Percentiles rank a stretch among this genome's conserved stretches.
Conservation (phyloP, 345 rosid species). For the Citrus glauca region DNA sequence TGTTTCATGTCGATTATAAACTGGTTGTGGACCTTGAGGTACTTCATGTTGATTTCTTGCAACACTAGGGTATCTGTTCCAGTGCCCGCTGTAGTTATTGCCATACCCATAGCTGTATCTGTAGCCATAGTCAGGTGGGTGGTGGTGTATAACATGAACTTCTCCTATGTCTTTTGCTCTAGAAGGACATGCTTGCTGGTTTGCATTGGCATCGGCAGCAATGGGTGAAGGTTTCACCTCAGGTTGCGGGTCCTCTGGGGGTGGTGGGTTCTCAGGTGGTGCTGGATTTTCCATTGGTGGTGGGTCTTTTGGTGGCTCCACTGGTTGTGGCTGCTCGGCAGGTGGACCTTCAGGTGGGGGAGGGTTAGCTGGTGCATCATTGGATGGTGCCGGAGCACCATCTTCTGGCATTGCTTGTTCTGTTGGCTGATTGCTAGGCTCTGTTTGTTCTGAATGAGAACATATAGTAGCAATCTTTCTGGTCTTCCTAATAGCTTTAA, state of each 20-base stretch:
- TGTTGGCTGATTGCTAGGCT: conserved; percentile 34
- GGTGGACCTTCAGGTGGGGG: conserved; percentile 43
- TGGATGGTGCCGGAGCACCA: conserved; percentile 21
- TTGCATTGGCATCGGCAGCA: conserved; percentile 24
- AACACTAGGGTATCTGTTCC: too few relatives aligned
- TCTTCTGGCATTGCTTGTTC: conserved; percentile 35
- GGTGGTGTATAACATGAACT: conserved; percentile 44
- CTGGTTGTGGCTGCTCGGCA: conserved; percentile 30
- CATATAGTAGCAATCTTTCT: conserved; percentile 61
- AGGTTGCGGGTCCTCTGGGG: conserved; percentile 21
- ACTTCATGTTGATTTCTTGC: too few relatives aligned
- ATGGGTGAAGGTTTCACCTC: conserved; percentile 13
- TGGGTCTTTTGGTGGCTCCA: conserved; percentile 41
- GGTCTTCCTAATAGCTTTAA: conserved; percentile 61
- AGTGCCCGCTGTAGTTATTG: too few relatives aligned
- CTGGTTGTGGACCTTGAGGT: too few relatives aligned
- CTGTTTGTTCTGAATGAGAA: conserved; percentile 40
- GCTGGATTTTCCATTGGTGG: conserved; percentile 29
- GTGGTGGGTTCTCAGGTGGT: conserved; percentile 34
- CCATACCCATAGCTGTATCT: conserved; percentile 35
- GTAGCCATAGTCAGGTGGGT: conserved; percentile 43
- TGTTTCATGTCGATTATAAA: too few relatives aligned
- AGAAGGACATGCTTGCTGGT: conserved; percentile 24
- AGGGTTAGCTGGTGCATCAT: conserved; percentile 26
- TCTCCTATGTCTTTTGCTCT: conserved; percentile 47